phyloP scores from a whole-genome alignment of 179 eudicot species.

The Vitellaria paradoxa region DNA sequence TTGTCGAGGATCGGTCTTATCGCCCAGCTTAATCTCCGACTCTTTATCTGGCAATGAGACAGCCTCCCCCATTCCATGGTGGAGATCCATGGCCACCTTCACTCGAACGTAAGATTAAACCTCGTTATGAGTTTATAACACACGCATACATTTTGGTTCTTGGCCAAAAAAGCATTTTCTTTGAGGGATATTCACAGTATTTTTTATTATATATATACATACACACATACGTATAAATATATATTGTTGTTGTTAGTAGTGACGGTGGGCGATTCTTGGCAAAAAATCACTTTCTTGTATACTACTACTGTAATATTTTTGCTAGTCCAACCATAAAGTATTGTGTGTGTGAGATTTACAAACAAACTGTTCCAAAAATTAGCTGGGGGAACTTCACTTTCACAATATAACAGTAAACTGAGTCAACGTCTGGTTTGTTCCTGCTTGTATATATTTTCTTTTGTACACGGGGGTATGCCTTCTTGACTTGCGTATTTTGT shows the following conservation, averaged over 20 bases:
- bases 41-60: slow-evolving; percentile 35
- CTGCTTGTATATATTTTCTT: too few relatives aligned
- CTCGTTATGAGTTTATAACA: neutral
- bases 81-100: slow-evolving; percentile 97
- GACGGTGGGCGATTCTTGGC: neutral
- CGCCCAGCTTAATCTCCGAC: slow-evolving; percentile 38
- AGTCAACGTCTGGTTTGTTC: neutral
- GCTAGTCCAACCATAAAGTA: neutral
- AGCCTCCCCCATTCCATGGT: slow-evolving; percentile 30
- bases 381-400: neutral
- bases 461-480: too few relatives aligned
- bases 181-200: neutral
- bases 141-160: too few relatives aligned
- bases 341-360: neutral
- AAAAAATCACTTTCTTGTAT: neutral
- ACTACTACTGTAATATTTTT: neutral
- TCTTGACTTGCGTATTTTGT: too few relatives aligned
- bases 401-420: neutral
- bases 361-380: neutral
- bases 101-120: slow-evolving; percentile 62
- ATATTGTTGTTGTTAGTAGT: neutral
- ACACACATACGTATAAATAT: too few relatives aligned
- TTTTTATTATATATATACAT: neutral
- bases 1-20: slow-evolving; percentile 41
- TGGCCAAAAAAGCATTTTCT: neutral